phyloP scores from a whole-genome alignment of 2,329 filamentous ascomycete genomes.

The Aspergillus vadensis region DNA sequence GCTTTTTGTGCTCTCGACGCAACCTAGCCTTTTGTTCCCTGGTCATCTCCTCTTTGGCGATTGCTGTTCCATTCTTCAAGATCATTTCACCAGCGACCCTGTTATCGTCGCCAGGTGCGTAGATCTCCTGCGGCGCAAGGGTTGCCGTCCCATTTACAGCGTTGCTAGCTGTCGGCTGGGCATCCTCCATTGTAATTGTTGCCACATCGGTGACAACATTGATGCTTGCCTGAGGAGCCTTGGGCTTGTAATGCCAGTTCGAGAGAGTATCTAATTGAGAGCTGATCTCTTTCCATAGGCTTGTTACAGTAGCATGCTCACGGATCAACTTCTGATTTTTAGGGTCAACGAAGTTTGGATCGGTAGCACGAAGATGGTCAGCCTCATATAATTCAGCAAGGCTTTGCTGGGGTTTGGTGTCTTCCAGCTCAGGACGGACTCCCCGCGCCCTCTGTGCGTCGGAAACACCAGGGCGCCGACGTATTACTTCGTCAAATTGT shows the following conservation, averaged over 20 bases:
- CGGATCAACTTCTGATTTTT: slow-evolving; percentile 79
- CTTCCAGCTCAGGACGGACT: slow-evolving; percentile 78
- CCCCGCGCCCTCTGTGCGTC: slow-evolving; percentile 65
- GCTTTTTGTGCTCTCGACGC: slow-evolving; percentile 82
- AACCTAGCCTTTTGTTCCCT: slow-evolving; percentile 80
- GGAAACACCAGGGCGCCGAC: slow-evolving; percentile 74
- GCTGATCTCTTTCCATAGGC: slow-evolving; percentile 78
- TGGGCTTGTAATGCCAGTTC: slow-evolving; percentile 95
- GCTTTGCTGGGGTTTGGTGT: slow-evolving; percentile 82
- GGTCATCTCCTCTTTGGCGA: slow-evolving; percentile 82
- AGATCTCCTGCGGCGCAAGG: slow-evolving; percentile 92
- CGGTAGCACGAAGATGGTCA: slow-evolving; percentile 76
- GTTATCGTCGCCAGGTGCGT: slow-evolving; percentile 72
- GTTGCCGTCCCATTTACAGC: slow-evolving; percentile 61
- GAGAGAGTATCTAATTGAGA: slow-evolving; percentile 83
- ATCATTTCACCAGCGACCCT: slow-evolving; percentile 69
- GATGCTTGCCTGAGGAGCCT: slow-evolving; percentile 75
- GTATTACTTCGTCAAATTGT: slow-evolving; percentile 89
- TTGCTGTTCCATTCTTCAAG: slow-evolving; percentile 72
- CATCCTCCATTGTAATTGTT: slow-evolving; percentile 93
- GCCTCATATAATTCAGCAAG: slow-evolving; percentile 94
- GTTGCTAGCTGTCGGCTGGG: slow-evolving; percentile 78
- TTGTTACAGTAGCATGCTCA: slow-evolving; percentile 80
- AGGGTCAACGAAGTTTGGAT: slow-evolving; percentile 79
- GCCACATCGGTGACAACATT: slow-evolving; percentile 88